Conservation (phyloP, 345 rosid genomes). For the Citrus trifoliata region DNA sequence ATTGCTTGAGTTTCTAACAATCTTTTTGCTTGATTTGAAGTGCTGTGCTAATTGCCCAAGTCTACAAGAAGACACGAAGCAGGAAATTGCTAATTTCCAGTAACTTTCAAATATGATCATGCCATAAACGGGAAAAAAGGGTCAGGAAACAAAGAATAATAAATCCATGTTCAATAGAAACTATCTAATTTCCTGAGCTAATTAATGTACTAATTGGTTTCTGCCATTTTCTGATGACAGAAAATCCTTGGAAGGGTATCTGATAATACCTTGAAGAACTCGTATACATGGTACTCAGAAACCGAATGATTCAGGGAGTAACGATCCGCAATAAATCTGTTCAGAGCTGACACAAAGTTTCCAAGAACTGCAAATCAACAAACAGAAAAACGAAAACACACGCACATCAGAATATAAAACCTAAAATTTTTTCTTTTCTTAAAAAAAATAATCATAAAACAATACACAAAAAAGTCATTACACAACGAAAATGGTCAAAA, state of each 20-base stretch:
- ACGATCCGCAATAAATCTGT: constrained; percentile 86
- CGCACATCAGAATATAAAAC: neutral
- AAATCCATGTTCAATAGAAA: neutral
- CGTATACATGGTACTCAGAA: constrained; percentile 91
- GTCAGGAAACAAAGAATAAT: neutral
- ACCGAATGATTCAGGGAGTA: constrained; percentile 68
- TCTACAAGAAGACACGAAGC: neutral
- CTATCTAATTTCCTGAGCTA: neutral
- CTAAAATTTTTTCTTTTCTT: neutral
- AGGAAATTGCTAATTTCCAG: neutral
- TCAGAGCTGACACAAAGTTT: constrained; percentile 91
- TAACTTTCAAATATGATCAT: neutral
- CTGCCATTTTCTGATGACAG: neutral
- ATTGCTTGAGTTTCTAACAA: neutral
- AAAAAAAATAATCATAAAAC: neutral
- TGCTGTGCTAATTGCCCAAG: neutral
- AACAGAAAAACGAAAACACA: constrained; percentile 7
- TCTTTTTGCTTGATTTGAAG: neutral
- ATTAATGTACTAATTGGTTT: neutral
- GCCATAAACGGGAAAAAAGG: neutral
- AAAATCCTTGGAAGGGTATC: neutral
- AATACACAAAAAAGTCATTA: neutral
- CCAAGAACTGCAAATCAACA: constrained; percentile 68
- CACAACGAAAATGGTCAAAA: neutral
- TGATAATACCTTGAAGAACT: constrained; percentile 81